Conservation (phyloP, 2,329 filamentous ascomycete species). For the Botrytis aclada region DNA sequence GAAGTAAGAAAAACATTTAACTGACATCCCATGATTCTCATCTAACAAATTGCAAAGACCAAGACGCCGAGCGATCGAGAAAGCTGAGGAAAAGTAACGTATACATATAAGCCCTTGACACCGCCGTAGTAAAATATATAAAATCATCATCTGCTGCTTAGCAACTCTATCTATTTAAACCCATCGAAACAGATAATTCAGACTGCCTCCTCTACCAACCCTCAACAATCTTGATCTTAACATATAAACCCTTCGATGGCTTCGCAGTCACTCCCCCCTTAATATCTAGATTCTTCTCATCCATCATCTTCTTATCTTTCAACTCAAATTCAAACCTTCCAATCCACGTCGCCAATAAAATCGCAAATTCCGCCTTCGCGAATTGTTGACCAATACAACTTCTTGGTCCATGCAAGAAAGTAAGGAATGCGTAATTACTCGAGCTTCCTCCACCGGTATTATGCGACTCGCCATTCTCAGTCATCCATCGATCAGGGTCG, state of each 20-base stretch:
- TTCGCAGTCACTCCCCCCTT: conserved; percentile 68
- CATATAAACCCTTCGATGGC: conserved; percentile 69
- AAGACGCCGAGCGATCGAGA: not conserved
- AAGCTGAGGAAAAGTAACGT: not conserved
- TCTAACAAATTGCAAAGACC: not conserved
- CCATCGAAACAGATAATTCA: not conserved
- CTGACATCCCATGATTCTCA: no score
- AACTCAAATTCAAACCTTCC: conserved; percentile 68
- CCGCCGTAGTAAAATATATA: not conserved
- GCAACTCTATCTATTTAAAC: not conserved
- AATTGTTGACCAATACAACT: conserved; percentile 83
- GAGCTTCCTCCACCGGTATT: conserved; percentile 65
- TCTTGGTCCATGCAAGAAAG: conserved; percentile 81
- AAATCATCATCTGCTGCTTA: not conserved
- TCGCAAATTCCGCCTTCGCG: conserved; percentile 81
- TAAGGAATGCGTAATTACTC: conserved; percentile 75
- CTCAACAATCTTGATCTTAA: conserved; percentile 63
- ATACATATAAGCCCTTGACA: not conserved
- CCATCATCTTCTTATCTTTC: conserved; percentile 56
- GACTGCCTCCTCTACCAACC: conserved; percentile 54
- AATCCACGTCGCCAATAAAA: conserved; percentile 72
- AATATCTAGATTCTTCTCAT: conserved; percentile 64
- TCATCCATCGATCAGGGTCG: conserved; percentile 74
- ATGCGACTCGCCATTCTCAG: conserved; percentile 38
- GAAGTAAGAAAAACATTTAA: not conserved